Evolutionary conservation across 331 rosid species (phyloP), one percentile per base, ranked within the genome.

Genomic region (Stylosanthes scabra): DNA sequence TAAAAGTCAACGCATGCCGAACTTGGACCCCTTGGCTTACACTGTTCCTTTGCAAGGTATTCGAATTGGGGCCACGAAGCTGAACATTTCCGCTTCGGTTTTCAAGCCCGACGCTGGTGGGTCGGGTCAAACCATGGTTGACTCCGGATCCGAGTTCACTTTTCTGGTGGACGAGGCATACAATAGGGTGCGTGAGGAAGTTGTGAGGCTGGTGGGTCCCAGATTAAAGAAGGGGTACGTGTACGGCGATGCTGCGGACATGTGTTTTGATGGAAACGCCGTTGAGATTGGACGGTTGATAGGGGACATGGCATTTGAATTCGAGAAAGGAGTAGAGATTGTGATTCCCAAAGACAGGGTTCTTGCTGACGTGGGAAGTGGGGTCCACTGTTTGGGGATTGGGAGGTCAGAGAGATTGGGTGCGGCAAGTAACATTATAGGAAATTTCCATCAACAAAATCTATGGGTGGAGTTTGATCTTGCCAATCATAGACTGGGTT

Each of bases 71-170:
- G 77, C 58, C 0, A 89, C 68, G 2, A 77, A 9, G 40, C 77
- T 94, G 11, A 63, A 59, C 41, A 91, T 94, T 1, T 42, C 70
- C 0, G 74, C 92, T 0, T 4, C 93, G 0, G 83, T 78, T 28
- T 94, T 94, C 63, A 84, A 60, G 8, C 99, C 97, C 1, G 71
- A 90, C 59, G 66, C 86, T 0, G 56, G 93, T 4, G 97, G 99
- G n/a, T 59, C 97, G 73, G 99, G 99, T 64, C 99, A 94, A 29
- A 94, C 99, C 41, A 90, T 94, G 83, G 49, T 94, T 0, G 99
- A 94, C 55, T 94, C 99, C 0, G 99, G 97, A 0, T 87, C 97
- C 34, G 97, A 94, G 13, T 81, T 94, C 54, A 88, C 91, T 0
- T 90, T 63, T 39, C 8, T 94, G 0, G 97, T 90, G 59, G 99